These are phyloP conservation scores for Trichoderma citrinoviride DNA, from an alignment of 2,329 filamentous ascomycete species.

Conservation along the genomic window DNA sequence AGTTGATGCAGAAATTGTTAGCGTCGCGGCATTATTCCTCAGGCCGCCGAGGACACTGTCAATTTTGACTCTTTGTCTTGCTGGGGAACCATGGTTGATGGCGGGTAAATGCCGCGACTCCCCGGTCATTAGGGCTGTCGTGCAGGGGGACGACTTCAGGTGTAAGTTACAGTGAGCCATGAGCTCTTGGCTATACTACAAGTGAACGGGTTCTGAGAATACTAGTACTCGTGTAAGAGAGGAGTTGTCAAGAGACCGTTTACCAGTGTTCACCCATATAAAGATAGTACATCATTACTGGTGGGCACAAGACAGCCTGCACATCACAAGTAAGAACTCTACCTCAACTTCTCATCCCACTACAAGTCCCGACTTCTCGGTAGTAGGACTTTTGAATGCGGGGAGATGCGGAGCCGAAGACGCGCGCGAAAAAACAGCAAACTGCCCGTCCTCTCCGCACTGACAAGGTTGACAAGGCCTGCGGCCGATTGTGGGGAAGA, in stretches of 20 bases:
- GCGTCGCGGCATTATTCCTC: slow-evolving; percentile 18
- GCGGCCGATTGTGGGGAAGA: slow-evolving; percentile 16
- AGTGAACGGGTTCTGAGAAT: no score
- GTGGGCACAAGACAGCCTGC: neutral
- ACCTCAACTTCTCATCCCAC: neutral
- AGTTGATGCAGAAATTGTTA: slow-evolving; percentile 11
- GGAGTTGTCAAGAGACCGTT: no score
- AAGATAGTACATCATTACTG: no score
- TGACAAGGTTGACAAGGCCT: neutral
- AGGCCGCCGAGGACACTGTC: slow-evolving; percentile 9
- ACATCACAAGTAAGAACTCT: neutral
- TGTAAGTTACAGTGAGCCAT: neutral
- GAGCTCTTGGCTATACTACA: no score
- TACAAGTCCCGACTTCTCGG: slow-evolving; percentile 15
- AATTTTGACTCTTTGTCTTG: neutral
- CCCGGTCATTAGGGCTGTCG: neutral
- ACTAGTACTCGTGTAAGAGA: no score
- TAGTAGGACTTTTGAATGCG: slow-evolving; percentile 12
- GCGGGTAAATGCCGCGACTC: slow-evolving; percentile 15
- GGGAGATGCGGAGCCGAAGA: slow-evolving; percentile 22
- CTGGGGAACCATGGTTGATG: neutral
- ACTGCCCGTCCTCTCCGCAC: slow-evolving; percentile 5
- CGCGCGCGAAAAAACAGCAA: neutral
- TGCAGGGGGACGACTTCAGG: neutral
- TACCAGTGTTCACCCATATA: no score